Base-by-base conservation (phyloP, 345 rosid species). In the Durio zibethinus region DNA sequence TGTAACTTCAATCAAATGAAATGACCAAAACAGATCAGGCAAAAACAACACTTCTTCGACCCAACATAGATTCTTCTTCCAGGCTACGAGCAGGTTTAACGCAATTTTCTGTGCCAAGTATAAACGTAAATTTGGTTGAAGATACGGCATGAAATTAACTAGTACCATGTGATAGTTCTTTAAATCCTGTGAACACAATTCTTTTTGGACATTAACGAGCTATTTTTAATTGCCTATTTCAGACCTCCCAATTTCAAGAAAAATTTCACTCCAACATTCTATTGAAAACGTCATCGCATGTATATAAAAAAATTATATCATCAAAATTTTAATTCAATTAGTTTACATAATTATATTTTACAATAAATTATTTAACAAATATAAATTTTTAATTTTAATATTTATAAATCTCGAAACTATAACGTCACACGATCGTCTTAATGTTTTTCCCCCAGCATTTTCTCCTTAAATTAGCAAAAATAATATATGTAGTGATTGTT, bases 211-310 rank as follows among this genome's bases (percentile, higher is more conserved):
- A 2, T 29, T 69, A 15, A 43, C 35, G n/a, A 73, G 4, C 50
- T 21, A 10, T 27, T 54, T n/a, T 21, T 27, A 9, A 4, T 59
- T 2, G 23, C 31, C 48, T 15, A 3, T 53, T 65, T 61, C 75
- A 79, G 87, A 59, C 9, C 77, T 85, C 23, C 85, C 87, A 10
- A 79, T 87, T 11, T 87, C 88, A 38, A 78, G 87, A 66, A 87
- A 74, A 78, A 56, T 72, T 14, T 87, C 90, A 1, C 86, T 87
- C 54, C 86, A 78, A 8, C 76, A 82, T 76, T 87, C 85, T 69
- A 74, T 87, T 36, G 78, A 80, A 85, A 85, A 73, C 86, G 90
- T 11, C 85, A 78, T 4, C 71, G 68, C 25, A 81, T 86, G 87
- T 79, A 77, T 4, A 15, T 48, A n/a, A n/a, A n/a, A n/a, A n/a